Evolutionary conservation across 108 stramenopile species (phyloP).

Genomic region (Stephanodiscus minutulus): DNA sequence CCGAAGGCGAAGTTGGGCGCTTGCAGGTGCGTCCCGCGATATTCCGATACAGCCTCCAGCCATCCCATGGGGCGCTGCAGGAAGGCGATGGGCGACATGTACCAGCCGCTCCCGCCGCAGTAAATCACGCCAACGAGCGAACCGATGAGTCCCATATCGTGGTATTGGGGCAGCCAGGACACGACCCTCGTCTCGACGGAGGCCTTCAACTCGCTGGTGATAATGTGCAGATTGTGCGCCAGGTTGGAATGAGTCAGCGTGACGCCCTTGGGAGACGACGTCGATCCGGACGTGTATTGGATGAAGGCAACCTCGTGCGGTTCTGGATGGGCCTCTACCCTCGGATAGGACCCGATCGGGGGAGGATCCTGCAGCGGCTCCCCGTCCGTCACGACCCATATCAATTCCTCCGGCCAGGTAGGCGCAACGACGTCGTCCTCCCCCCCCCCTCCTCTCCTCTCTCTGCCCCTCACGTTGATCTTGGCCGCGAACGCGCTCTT

Average conservation of each 20-base stretch:
- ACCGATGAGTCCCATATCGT: constrained; percentile 99
- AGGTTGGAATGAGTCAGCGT: constrained; percentile 88
- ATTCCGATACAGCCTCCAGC: constrained; percentile 83
- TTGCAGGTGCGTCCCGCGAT: constrained; percentile 94
- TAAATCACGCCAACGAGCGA: constrained; percentile 90
- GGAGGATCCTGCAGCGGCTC: constrained; percentile 34
- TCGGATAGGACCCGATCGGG: not conserved
- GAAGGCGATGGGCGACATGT: constrained; percentile 95
- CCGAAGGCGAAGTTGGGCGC: constrained; percentile 98
- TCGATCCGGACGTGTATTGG: constrained; percentile 98
- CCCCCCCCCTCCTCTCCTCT: constrained; percentile 1
- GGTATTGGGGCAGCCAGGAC: constrained; percentile 99
- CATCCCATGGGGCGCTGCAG: constrained; percentile 93
- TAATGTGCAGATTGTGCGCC: constrained; percentile 90
- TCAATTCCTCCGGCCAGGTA: constrained; percentile 76
- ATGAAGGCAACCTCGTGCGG: constrained; percentile 86
- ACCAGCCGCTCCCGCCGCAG: constrained; percentile 96
- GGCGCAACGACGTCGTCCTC: constrained; percentile 16
- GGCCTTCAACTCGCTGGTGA: constrained; percentile 81
- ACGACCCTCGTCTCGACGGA: constrained; percentile 84
- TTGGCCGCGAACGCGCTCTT: constrained; percentile 32
- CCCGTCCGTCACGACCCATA: constrained; percentile 75
- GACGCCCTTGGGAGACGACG: constrained; percentile 96
- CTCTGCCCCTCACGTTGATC: constrained; percentile 3
- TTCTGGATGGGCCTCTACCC: constrained; percentile 18